These are phyloP conservation scores for Boletus insuetus DNA, from an alignment of 768 basidiomycete genomes.

Conservation along the genomic window DNA sequence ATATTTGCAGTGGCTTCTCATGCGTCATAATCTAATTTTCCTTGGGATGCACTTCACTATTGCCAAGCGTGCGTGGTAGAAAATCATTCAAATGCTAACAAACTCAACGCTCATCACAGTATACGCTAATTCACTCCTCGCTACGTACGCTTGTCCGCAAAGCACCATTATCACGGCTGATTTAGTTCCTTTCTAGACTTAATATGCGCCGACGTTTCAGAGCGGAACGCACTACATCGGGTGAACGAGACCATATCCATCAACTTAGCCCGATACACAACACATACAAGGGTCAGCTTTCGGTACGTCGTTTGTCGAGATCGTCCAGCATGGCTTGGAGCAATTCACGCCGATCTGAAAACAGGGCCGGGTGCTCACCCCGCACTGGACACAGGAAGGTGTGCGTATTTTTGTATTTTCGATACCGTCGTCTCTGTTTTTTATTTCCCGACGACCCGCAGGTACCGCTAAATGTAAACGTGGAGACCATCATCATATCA, in stretches of 20 bases:
- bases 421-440: not conserved
- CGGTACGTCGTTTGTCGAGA: slow-evolving; percentile 13
- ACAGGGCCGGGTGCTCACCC: slow-evolving; percentile 26
- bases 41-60: slow-evolving; percentile 35
- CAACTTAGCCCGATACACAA: slow-evolving; percentile 6
- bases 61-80: slow-evolving; percentile 27
- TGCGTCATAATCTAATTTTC: slow-evolving; percentile 36
- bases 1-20: slow-evolving; percentile 25
- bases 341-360: not conserved
- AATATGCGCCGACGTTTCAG: slow-evolving; percentile 33
- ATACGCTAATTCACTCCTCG: slow-evolving; percentile 34
- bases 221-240: slow-evolving; percentile 22
- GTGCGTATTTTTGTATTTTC: slow-evolving; percentile 15
- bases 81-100: not conserved
- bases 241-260: slow-evolving; percentile 23
- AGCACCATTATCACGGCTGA: not conserved
- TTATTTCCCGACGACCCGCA: not conserved
- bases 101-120: slow-evolving; percentile 12
- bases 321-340: not conserved
- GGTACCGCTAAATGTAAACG: slow-evolving; percentile 32
- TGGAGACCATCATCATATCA: slow-evolving; percentile 32
- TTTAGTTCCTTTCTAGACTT: slow-evolving; percentile 9
- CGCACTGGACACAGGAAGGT: slow-evolving; percentile 16
- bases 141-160: slow-evolving; percentile 24
- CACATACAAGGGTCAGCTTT: slow-evolving; percentile 16